Conservation (phyloP, 2,329 filamentous ascomycete genomes). For the Biscogniauxia mediterranea region DNA sequence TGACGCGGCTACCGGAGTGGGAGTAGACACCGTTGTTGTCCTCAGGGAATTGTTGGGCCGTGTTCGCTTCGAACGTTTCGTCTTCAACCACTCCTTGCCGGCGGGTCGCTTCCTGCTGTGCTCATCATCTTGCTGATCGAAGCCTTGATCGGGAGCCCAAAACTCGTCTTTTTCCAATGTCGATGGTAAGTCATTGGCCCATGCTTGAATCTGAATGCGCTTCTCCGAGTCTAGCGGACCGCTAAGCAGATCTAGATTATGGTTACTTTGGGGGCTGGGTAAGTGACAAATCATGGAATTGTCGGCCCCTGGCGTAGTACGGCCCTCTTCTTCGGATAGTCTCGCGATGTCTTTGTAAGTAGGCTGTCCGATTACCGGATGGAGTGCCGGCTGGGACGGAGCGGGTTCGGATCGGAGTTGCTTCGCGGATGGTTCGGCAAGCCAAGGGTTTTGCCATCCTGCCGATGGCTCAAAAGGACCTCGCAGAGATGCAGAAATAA, state of each 20-base stretch:
- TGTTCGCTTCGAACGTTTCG: constrained; percentile 24
- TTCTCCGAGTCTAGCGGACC: constrained; percentile 17
- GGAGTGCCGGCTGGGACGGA: constrained; percentile 3
- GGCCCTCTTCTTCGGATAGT: constrained; percentile 4
- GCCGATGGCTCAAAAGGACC: constrained; percentile 57
- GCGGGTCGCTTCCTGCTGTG: constrained; percentile 22
- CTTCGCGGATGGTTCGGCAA: constrained; percentile 26
- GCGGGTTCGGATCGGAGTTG: constrained; percentile 5
- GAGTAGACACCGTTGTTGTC: constrained; percentile 16
- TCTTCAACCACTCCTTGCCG: constrained; percentile 30
- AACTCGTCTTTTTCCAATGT: constrained; percentile 26
- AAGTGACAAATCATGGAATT: constrained; percentile 39
- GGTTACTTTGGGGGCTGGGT: constrained; percentile 35
- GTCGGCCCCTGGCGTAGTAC: constrained; percentile 8
- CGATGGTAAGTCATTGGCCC: constrained; percentile 23
- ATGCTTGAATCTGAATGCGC: constrained; percentile 25
- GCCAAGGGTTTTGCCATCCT: constrained; percentile 56
- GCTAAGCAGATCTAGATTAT: constrained; percentile 19
- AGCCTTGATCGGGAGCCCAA: constrained; percentile 26
- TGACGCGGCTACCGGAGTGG: constrained; percentile 18
- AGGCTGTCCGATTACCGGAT: constrained; percentile 9
- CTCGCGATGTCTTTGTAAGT: constrained; percentile 7
- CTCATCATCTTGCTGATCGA: constrained; percentile 4
- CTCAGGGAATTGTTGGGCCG: constrained; percentile 19
- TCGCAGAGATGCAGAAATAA: constrained; percentile 59